These are phyloP conservation scores for Leccinum broughii DNA, from an alignment of 768 basidiomycete genomes.

Conservation along the genomic window DNA sequence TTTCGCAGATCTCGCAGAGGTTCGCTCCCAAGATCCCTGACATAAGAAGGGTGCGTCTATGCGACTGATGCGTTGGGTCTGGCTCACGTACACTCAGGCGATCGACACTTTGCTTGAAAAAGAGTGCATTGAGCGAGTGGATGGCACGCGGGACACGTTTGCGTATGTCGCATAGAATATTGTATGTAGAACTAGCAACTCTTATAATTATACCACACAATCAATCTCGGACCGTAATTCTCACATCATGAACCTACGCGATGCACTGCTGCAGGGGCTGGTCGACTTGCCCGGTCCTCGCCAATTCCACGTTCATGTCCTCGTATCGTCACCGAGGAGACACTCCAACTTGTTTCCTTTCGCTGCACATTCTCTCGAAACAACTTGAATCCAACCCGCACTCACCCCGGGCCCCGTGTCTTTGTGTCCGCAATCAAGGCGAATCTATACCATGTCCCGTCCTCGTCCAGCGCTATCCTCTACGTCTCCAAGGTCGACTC, in stretches of 20 bases:
- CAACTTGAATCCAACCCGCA: slow-evolving; percentile 42
- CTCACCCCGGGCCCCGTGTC: slow-evolving; percentile 43
- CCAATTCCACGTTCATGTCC: slow-evolving; percentile 72
- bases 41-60: slow-evolving; percentile 79
- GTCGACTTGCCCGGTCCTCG: slow-evolving; percentile 61
- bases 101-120: slow-evolving; percentile 93
- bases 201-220: slow-evolving; percentile 19
- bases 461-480: slow-evolving; percentile 68
- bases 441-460: slow-evolving; percentile 68
- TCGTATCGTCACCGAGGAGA: slow-evolving; percentile 68
- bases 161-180: slow-evolving; percentile 36
- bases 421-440: slow-evolving; percentile 83
- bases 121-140: slow-evolving; percentile 95
- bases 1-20: slow-evolving; percentile 82
- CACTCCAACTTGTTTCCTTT: slow-evolving; percentile 73
- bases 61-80: background rate
- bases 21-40: slow-evolving; percentile 94
- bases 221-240: slow-evolving; percentile 8
- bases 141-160: slow-evolving; percentile 81
- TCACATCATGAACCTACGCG: slow-evolving; percentile 53
- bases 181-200: slow-evolving; percentile 5
- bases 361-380: slow-evolving; percentile 65
- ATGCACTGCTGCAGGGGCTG: slow-evolving; percentile 58
- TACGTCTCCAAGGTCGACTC: slow-evolving; percentile 96
- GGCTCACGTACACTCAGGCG: slow-evolving; percentile 46